Evolutionary conservation across 2,329 filamentous ascomycete species (phyloP).

Genomic region (Colletotrichum chrysophilum): DNA sequence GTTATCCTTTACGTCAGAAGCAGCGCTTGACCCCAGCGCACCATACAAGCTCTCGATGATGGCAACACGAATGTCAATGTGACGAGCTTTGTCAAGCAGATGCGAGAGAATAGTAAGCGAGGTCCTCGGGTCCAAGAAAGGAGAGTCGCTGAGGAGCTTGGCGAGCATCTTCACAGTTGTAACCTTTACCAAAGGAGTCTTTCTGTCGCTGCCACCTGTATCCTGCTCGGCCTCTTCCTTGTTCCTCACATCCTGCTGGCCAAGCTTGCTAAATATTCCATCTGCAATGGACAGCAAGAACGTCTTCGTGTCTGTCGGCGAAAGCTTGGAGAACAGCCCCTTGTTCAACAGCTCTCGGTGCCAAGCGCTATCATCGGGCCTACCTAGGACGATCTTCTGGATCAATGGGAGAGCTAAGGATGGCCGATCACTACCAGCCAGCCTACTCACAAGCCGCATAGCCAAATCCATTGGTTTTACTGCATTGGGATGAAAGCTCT

Average conservation of each 20-base stretch:
- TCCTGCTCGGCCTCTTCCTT: background rate
- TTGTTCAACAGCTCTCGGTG: background rate
- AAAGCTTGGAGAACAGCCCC: background rate
- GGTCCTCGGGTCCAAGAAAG: background rate
- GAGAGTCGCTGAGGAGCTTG: background rate
- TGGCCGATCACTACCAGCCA: background rate
- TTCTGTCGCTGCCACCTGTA: background rate
- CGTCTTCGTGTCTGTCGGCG: background rate
- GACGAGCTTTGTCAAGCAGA: background rate
- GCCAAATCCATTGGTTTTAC: background rate
- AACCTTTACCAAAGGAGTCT: background rate
- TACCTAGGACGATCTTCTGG: background rate
- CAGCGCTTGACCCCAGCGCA: background rate
- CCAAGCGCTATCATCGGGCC: background rate
- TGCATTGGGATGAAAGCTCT: background rate
- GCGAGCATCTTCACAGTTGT: conserved; percentile 7
- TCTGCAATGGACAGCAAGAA: background rate
- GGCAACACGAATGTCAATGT: background rate
- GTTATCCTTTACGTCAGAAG: background rate
- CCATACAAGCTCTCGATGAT: background rate
- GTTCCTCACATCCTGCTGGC: background rate
- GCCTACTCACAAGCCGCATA: background rate
- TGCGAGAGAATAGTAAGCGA: background rate
- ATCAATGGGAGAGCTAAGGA: conserved; percentile 1
- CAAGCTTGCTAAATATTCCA: background rate